phyloP scores from a whole-genome alignment of 2,329 filamentous ascomycete genomes.

The Colletotrichum chlorophyti region DNA sequence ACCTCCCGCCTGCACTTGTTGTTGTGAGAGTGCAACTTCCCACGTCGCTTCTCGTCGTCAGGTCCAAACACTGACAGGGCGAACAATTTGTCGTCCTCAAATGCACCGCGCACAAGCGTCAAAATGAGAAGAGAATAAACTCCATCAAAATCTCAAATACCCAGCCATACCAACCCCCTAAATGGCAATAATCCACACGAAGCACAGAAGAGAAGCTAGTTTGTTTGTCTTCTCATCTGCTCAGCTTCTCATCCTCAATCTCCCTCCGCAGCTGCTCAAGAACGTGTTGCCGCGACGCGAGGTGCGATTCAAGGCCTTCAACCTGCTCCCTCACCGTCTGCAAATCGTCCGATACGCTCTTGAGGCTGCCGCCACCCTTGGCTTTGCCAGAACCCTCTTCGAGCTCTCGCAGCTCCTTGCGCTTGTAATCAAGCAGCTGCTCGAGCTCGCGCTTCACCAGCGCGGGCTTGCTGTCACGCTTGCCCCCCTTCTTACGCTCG shows the following conservation, averaged over 20 bases:
- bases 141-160: no score
- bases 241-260: slow-evolving; percentile 84
- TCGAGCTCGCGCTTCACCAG: slow-evolving; percentile 94
- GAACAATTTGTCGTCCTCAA: no score
- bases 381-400: slow-evolving; percentile 74
- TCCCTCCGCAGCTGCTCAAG: slow-evolving; percentile 80
- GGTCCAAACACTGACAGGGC: no score
- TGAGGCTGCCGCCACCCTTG: slow-evolving; percentile 74
- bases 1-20: no score
- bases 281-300: slow-evolving; percentile 76
- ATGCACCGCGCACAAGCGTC: no score
- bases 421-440: slow-evolving; percentile 94
- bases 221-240: slow-evolving; percentile 45
- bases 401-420: slow-evolving; percentile 76
- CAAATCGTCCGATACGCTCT: slow-evolving; percentile 84
- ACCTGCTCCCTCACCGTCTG: slow-evolving; percentile 93
- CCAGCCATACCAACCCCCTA: no score
- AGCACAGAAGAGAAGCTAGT: no score
- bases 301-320: slow-evolving; percentile 84
- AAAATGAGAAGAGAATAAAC: no score
- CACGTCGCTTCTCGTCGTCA: no score
- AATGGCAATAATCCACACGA: no score
- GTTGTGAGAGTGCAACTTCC: no score
- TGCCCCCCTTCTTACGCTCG: slow-evolving; percentile 66
- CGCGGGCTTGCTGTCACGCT: slow-evolving; percentile 82